Conservation (phyloP, 2,329 filamentous ascomycete genomes). For the Phialophora macrospora region DNA sequence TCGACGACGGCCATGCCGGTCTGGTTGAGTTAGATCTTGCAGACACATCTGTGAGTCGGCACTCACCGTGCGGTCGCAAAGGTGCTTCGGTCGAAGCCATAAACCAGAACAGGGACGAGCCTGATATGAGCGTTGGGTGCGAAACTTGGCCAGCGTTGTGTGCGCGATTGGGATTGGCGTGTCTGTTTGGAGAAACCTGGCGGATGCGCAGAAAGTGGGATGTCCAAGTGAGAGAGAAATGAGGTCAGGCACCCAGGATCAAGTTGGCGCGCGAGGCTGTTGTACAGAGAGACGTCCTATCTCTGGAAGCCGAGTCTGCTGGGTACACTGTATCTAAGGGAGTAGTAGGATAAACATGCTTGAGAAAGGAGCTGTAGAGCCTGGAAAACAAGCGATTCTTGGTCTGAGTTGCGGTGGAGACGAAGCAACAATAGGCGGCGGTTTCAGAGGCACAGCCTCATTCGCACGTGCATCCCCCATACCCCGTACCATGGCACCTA, state of each 20-base stretch:
- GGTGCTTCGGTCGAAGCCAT: conserved; percentile 40
- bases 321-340: not conserved
- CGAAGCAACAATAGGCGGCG: conserved; percentile 1
- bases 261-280: not conserved
- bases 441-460: conserved; percentile 17
- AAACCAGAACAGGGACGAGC: not conserved
- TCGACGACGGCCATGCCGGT: conserved; percentile 74
- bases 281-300: conserved; percentile 7
- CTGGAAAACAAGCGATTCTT: not conserved
- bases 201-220: conserved; percentile 11
- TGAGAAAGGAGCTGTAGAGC: not conserved
- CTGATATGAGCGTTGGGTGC: not conserved
- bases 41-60: not conserved
- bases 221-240: conserved; percentile 2
- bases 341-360: not conserved
- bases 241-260: conserved; percentile 7
- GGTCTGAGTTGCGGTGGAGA: conserved; percentile 8
- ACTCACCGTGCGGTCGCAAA: conserved; percentile 36
- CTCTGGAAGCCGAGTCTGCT: not conserved
- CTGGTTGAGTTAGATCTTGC: conserved; percentile 50
- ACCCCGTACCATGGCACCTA: not conserved
- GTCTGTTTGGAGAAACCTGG: not conserved
- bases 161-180: not conserved
- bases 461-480: conserved; percentile 9
- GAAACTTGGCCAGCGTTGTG: not conserved